phyloP scores from a whole-genome alignment of 2,329 filamentous ascomycete species.

The Cercospora sp. region DNA sequence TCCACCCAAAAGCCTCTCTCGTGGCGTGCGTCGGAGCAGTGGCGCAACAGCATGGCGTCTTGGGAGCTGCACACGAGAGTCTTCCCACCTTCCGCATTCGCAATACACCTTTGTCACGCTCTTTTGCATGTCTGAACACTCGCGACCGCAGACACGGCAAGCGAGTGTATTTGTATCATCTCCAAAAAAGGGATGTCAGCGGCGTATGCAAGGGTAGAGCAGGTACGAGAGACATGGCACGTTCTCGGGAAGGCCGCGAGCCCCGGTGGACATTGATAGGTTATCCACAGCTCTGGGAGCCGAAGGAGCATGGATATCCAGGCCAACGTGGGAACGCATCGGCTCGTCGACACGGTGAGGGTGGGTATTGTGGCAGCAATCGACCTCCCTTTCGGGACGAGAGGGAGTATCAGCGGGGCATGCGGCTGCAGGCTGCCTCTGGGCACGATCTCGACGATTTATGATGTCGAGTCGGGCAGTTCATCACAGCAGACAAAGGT shows the following conservation, averaged over 20 bases:
- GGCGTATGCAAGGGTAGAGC: conserved; percentile 14
- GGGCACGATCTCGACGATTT: not conserved
- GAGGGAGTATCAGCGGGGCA: not conserved
- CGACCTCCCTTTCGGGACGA: not conserved
- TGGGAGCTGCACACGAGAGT: not conserved
- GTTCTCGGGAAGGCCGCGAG: conserved; percentile 6
- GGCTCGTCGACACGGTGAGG: not conserved
- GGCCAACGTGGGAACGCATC: conserved; percentile 1
- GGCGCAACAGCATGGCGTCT: conserved; percentile 2
- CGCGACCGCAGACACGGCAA: not conserved
- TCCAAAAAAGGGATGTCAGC: conserved; percentile 5
- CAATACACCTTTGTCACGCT: not conserved
- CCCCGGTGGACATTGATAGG: conserved; percentile 12
- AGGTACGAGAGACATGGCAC: conserved; percentile 19
- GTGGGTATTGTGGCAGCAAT: not conserved
- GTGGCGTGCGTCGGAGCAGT: conserved; percentile 9
- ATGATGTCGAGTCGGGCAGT: not conserved
- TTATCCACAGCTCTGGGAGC: conserved; percentile 10
- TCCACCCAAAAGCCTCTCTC: conserved; percentile 7
- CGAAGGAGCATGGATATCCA: conserved; percentile 5
- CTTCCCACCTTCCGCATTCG: not conserved
- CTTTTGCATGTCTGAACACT: no score
- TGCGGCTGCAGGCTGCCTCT: not conserved
- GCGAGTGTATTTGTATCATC: not conserved
- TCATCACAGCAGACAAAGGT: not conserved